phyloP scores from a whole-genome alignment of 805 yeast species.

The Zygosaccharomyces kombuchaensis region DNA sequence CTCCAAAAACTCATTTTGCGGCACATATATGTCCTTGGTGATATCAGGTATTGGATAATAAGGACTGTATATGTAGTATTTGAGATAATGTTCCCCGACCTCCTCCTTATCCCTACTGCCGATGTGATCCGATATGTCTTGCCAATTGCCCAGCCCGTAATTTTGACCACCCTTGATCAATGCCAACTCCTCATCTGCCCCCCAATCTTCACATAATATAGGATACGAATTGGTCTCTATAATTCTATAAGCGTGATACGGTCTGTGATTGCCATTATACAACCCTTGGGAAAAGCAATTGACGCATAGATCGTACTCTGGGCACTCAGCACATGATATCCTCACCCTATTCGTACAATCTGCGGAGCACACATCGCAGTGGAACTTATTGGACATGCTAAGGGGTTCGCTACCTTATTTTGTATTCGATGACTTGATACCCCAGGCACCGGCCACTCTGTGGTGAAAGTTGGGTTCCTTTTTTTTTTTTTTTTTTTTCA shows the following conservation, averaged over 20 bases:
- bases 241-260: constrained; percentile 88
- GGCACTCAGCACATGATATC: constrained; percentile 85
- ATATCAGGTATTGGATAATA: constrained; percentile 89
- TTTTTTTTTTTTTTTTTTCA: neutral
- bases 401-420: neutral
- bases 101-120: constrained; percentile 92
- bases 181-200: constrained; percentile 93
- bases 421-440: neutral
- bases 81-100: constrained; percentile 76
- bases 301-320: constrained; percentile 95
- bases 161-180: constrained; percentile 89
- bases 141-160: constrained; percentile 95
- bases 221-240: constrained; percentile 96
- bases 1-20: constrained; percentile 65
- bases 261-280: constrained; percentile 79
- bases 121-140: constrained; percentile 92
- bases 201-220: constrained; percentile 87
- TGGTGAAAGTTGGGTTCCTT: neutral
- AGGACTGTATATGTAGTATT: constrained; percentile 61
- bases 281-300: constrained; percentile 91
- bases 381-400: constrained; percentile 51
- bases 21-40: constrained; percentile 61
- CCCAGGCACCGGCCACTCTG: neutral
- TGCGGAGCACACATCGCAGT: constrained; percentile 94
- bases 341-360: constrained; percentile 93